phyloP scores from a whole-genome alignment of 139 green algal genomes.

The Tetraselmis chui region DNA sequence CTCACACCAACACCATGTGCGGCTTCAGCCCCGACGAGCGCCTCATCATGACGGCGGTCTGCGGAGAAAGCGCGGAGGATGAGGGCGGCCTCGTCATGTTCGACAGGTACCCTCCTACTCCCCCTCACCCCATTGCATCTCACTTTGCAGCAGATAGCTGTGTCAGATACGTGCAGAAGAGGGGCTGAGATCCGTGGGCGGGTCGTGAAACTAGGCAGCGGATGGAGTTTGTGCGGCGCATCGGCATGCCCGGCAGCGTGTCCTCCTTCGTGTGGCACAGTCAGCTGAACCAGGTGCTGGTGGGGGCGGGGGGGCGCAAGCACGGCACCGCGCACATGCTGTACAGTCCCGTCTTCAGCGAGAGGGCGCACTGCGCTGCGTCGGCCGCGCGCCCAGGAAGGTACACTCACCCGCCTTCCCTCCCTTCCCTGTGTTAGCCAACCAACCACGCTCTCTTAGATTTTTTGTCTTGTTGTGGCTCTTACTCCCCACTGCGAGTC shows the following conservation, averaged over 20 bases:
- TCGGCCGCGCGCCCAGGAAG: slow-evolving; percentile 37
- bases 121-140: not conserved
- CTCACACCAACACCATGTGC: slow-evolving; percentile 40
- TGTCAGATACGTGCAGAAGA: too few relatives aligned
- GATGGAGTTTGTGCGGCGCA: slow-evolving; percentile 33
- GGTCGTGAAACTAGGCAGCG: slow-evolving; percentile 3
- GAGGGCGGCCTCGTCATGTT: slow-evolving; percentile 45
- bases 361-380: slow-evolving; percentile 67
- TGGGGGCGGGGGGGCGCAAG: slow-evolving; percentile 58
- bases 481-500: too few relatives aligned
- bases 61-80: slow-evolving; percentile 19
- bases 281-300: slow-evolving; percentile 89
- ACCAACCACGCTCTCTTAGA: too few relatives aligned
- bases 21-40: slow-evolving; percentile 79
- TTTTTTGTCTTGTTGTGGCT: too few relatives aligned
- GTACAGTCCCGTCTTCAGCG: slow-evolving; percentile 68
- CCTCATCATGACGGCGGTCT: slow-evolving; percentile 65
- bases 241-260: slow-evolving; percentile 51
- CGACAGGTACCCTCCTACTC: slow-evolving; percentile 1
- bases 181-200: too few relatives aligned
- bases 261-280: slow-evolving; percentile 76
- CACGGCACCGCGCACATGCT: slow-evolving; percentile 55
- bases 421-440: too few relatives aligned
- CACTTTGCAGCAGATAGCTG: too few relatives aligned
- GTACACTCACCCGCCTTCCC: too few relatives aligned